Conservation (phyloP, 129 eudicot species). For the Lonicera japonica region DNA sequence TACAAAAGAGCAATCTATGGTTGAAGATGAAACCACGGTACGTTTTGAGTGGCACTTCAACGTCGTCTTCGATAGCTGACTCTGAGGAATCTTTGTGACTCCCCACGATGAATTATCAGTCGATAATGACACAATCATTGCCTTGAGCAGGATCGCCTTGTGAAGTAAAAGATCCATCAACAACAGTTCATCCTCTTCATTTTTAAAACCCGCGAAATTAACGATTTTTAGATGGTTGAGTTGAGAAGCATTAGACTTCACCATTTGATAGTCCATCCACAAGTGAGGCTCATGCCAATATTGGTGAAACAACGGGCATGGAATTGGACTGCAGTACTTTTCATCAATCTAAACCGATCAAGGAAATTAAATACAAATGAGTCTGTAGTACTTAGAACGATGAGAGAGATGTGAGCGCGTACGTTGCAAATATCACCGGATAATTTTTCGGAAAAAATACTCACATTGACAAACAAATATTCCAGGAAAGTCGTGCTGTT, state of each 20-base stretch:
- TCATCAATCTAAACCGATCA: background rate
- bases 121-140: conserved; percentile 20
- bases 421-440: too few relatives aligned
- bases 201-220: conserved; percentile 20
- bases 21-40: background rate
- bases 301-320: conserved; percentile 12
- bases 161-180: conserved; percentile 38
- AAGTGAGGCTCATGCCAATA: conserved; percentile 26
- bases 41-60: background rate
- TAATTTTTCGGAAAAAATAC: background rate
- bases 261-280: conserved; percentile 16
- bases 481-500: conserved; percentile 32
- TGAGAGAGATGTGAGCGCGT: too few relatives aligned
- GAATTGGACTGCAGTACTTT: background rate
- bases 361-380: too few relatives aligned
- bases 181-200: conserved; percentile 13
- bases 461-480: conserved; percentile 26
- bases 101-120: conserved; percentile 18
- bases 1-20: background rate
- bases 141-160: conserved; percentile 28
- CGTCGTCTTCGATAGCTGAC: conserved; percentile 21
- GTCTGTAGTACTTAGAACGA: too few relatives aligned
- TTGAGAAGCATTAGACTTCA: conserved; percentile 1
- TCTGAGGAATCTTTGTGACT: conserved; percentile 32
- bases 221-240: conserved; percentile 21